Evolutionary conservation across 2,329 filamentous ascomycete species (phyloP), one percentile per base, ranked within the genome.

Genomic region (Boeremia lycopersici): DNA sequence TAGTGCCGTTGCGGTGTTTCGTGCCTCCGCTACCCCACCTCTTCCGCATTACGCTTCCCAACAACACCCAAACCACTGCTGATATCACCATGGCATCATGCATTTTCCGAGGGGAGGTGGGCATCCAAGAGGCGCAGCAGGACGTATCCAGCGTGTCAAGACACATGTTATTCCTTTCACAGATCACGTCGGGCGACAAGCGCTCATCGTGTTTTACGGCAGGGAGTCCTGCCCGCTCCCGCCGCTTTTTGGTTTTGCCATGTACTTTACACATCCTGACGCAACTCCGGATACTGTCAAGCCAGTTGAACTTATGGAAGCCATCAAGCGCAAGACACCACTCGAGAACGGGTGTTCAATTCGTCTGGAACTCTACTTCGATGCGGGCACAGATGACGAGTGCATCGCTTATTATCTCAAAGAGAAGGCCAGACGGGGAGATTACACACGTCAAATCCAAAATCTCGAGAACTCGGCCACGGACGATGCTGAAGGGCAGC

Each of bases 211-310:
- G 17, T 56, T 59, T 3, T 2, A 19, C 31, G 48, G 53, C 53
- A 1, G 19, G 41, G 48, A 47, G 42, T 44, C 48, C n/a, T 56
- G 53, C 12, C 53, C 56, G 13, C 56, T 59, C 43, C 56, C 56
- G 15, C 53, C 46, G 25, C 56, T 59, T 42, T 59, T 23, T 29
- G 50, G 45, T 46, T 59, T 59, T 38, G 48, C 49, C 26, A 47
- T 59, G 36, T 59, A 59, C 45, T 59, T 59, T 38, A 59, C 56
- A 34, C 53, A 56, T 39, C 41, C 41, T 19, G 52, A 56, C 6
- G 48, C 41, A 13, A 59, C 46, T n/a, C 36, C 30, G 15, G 48
- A 50, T 17, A 59, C 41, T 43, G 38, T 59, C 17, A 41, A 56
- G 48, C 56, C 53, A 25, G 36, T 6, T 30, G 56, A 56, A 31